These are phyloP conservation scores for Nemophila menziesii DNA, from an alignment of 257 asterid genomes.

Conservation along the genomic window DNA sequence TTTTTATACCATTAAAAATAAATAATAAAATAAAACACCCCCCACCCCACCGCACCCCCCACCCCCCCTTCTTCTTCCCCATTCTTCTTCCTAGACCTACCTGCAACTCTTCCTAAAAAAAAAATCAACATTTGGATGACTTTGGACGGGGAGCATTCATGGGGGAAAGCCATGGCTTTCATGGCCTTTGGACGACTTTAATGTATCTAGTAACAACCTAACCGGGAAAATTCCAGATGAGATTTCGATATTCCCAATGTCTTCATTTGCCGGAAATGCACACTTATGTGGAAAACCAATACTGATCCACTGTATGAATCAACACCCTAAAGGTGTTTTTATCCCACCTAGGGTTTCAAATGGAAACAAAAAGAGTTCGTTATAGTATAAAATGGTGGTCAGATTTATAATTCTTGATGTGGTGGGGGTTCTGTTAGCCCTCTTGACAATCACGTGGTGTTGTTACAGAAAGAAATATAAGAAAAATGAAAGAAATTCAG, in stretches of 20 bases:
- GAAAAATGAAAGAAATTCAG: neutral
- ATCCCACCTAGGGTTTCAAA: conserved; percentile 13
- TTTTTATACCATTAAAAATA: too few species aligned
- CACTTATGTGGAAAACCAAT: conserved; percentile 28
- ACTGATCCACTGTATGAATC: conserved; percentile 8
- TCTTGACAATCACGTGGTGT: conserved; percentile 13
- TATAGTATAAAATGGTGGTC: conserved; percentile 8
- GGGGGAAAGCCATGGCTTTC: neutral
- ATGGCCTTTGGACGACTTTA: conserved; percentile 12
- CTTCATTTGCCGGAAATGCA: conserved; percentile 20
- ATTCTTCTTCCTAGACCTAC: too few species aligned
- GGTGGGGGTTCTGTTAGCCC: conserved; percentile 9
- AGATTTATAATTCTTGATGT: conserved; percentile 19
- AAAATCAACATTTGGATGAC: too few species aligned
- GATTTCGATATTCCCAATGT: conserved; percentile 21
- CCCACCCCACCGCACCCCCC: too few species aligned
- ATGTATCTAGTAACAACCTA: conserved; percentile 19
- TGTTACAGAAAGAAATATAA: conserved; percentile 12
- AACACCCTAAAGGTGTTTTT: conserved; percentile 6
- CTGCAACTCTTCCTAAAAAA: too few species aligned
- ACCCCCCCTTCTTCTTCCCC: too few species aligned
- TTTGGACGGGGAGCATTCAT: conserved; percentile 15
- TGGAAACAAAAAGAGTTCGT: conserved; percentile 10
- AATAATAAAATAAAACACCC: too few species aligned
- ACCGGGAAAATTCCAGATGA: conserved; percentile 19